Conservation (phyloP, 2,329 filamentous ascomycete species). For the Cryphonectria naterciae region DNA sequence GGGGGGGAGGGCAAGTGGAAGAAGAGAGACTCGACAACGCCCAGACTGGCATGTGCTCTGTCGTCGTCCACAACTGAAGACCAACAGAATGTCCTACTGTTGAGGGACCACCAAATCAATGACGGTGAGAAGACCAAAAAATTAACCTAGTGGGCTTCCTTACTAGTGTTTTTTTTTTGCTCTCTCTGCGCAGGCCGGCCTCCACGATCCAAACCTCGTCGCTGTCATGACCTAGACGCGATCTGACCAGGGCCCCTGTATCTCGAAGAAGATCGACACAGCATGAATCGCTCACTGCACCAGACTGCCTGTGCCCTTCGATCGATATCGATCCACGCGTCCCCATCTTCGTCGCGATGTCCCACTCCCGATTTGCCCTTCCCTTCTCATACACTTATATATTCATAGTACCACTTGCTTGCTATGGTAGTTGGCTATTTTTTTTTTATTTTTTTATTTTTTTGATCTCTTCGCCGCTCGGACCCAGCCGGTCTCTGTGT, state of each 20-base stretch:
- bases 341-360: neutral
- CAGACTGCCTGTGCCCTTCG: neutral
- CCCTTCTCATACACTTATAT: neutral
- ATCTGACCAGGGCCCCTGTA: neutral
- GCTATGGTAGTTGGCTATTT: neutral
- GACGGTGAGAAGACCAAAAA: neutral
- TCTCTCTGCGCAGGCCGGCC: too few species aligned
- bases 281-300: conserved; percentile 1
- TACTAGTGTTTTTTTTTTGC: too few species aligned
- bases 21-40: too few species aligned
- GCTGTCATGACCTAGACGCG: neutral
- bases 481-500: too few species aligned
- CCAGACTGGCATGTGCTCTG: too few species aligned
- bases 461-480: neutral
- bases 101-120: neutral
- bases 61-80: neutral
- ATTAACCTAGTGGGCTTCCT: neutral
- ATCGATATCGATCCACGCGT: neutral
- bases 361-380: neutral
- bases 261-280: neutral
- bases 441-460: too few species aligned
- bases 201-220: neutral
- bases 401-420: neutral
- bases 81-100: too few species aligned
- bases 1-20: too few species aligned